These are phyloP conservation scores for Pueraria montana DNA, from an alignment of 306 rosid species.

Conservation along the genomic window DNA sequence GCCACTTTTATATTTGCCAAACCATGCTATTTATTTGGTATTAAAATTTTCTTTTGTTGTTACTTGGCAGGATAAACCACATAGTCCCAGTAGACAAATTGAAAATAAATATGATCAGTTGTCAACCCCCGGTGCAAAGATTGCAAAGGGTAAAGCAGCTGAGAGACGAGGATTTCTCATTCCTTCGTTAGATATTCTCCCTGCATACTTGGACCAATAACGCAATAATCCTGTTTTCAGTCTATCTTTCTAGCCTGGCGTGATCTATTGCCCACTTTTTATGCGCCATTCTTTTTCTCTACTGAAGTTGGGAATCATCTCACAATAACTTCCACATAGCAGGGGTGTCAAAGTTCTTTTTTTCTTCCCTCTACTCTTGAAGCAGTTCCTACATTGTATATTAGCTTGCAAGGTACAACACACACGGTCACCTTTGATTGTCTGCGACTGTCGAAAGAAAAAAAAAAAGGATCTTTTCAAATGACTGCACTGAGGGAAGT, in stretches of 20 bases:
- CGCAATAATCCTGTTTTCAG: constrained; percentile 24
- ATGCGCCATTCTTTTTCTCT: constrained; percentile 52
- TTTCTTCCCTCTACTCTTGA: constrained; percentile 59
- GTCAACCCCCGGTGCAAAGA: constrained; percentile 45
- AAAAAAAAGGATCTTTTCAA: constrained; percentile 38
- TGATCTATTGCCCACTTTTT: constrained; percentile 48
- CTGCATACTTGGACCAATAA: constrained; percentile 41
- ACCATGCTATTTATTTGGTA: constrained; percentile 35
- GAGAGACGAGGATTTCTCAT: constrained; percentile 57
- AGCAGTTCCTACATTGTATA: constrained; percentile 48
- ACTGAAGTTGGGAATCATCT: constrained; percentile 54
- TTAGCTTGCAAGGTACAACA: constrained; percentile 29
- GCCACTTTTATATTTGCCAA: constrained; percentile 15
- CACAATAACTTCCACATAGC: constrained; percentile 50
- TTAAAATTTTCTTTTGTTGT: constrained; percentile 41
- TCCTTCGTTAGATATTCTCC: constrained; percentile 36
- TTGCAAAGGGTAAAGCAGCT: constrained; percentile 54
- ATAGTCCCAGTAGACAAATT: constrained; percentile 56
- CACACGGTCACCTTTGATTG: constrained; percentile 36
- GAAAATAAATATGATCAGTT: constrained; percentile 58
- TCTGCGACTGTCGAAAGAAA: constrained; percentile 28
- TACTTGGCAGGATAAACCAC: constrained; percentile 71
- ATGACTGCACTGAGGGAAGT: constrained; percentile 36
- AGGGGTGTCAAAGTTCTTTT: constrained; percentile 46
- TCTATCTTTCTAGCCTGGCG: constrained; percentile 36